Base-by-base conservation (phyloP, 176 grass and related monocot genomes). In the Aechmea fasciata region DNA sequence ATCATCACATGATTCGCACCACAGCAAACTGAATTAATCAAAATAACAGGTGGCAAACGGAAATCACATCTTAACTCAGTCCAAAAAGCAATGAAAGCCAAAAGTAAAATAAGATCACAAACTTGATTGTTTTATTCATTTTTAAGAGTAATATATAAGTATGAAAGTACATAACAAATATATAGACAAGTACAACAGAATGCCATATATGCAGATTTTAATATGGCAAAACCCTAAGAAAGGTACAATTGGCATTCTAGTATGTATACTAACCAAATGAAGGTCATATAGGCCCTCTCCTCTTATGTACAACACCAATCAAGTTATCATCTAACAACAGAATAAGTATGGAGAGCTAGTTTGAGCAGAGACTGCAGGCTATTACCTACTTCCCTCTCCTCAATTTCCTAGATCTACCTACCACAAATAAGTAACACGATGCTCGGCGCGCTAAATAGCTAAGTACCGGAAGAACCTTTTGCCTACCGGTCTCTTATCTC, bases 371-470 rank as follows among this genome's bases (percentile, higher is more conserved):
- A 89, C 93, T 92, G 93, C 87, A 90, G 89, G 93, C 84, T 71
- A 48, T 41, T 51, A 87, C 93, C 93, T 85, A 73, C 89, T 97
- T 97, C 93, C 85, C 93, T 90, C 89, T 85, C 81, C 79, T 85
- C 79, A 81, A 10, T 69, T 67, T 78, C 55, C 57, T 70, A 90
- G 68, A 76, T 77, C 85, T 48, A 73, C 70, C 62, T 11, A 48
- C 41, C 29, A 15, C 62, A 57, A 62, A 51, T 33, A 79, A 15
- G n/a, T n/a, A 61, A 73, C 14, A 22, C 49, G n/a, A 49, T 7
- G 33, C 33, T 41, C 6, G 33, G 33, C 33, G 3, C 33, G 33
- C 33, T 41, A 41, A 41, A 59, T 67, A 77, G 29, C 48, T 63
- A 59, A 48, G 48, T 49, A 11, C 52, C 64, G 41, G 57, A 62